Evolutionary conservation across 1,284 basidiomycete species (phyloP), one percentile per base, ranked within the genome.

Genomic region (Pyrrhoderma noxium): DNA sequence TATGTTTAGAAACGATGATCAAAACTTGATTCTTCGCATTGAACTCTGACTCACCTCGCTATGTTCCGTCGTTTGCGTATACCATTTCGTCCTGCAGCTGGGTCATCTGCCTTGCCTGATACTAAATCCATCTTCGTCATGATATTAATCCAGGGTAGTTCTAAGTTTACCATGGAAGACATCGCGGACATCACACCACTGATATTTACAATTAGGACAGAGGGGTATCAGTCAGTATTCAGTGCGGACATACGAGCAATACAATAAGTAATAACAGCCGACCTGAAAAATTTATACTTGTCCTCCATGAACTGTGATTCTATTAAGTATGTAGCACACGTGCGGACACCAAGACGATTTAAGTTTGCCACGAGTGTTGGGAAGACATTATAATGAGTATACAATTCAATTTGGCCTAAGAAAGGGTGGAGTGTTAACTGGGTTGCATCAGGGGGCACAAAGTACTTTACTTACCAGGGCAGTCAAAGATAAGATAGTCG

Each of bases 61-160:
- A 95, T 80, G 60, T 90, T 82, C 70, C 76, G 87, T 66, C 71
- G 77, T 51, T 73, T 78, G 61, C 79, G 83, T 59, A 80, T 77
- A 59, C 79, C 90, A 69, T 85, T 93, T 63, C 82, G 74, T 50
- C 79, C 76, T 57, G 77, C 74, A n/a, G 71, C 70, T 55, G 79
- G 75, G 59, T 84, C 79, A 58, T 83, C 84, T 3, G 73, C 51
- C 55, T 77, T 78, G 0, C 72, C 64, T 0, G 79, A 89, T 34
- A 99, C 89, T 23, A 99, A 76, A 67, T 99, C 96, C 95, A 99
- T 99, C 70, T 99, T 99, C 51, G 90, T 95, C 86, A 99, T 92
- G 64, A 99, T 72, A 60, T 99, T 99, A 57, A 99, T 84, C 85
- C 93, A 96, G 0, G 93, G 91, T 38, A 97, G 82, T 62, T 98